phyloP scores from a whole-genome alignment of 352 stramenopile genomes.

The Phytophthora cactorum region DNA sequence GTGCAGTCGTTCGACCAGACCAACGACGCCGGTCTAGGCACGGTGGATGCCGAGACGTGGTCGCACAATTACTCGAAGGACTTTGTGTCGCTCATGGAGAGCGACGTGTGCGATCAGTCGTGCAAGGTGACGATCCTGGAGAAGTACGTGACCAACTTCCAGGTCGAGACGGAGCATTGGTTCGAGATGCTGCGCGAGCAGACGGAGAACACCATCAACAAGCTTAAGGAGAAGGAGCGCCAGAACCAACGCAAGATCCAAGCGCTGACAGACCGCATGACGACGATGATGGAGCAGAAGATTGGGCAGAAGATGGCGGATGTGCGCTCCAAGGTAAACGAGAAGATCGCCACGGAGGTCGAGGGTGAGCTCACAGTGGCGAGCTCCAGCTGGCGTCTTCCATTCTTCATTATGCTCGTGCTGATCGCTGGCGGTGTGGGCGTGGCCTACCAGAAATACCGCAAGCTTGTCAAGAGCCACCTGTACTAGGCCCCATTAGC shows the following conservation, averaged over 20 bases:
- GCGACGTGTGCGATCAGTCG: constrained; percentile 66
- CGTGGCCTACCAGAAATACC: constrained; percentile 88
- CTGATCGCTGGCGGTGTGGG: constrained; percentile 59
- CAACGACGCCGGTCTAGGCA: constrained; percentile 58
- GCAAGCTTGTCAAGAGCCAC: constrained; percentile 86
- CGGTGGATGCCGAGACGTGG: constrained; percentile 74
- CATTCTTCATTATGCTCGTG: constrained; percentile 82
- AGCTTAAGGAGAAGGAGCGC: constrained; percentile 75
- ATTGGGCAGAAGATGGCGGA: constrained; percentile 71
- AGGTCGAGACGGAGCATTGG: constrained; percentile 85
- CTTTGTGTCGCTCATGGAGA: constrained; percentile 68
- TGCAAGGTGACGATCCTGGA: constrained; percentile 87
- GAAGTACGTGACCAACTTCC: constrained; percentile 84
- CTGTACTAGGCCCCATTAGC: constrained; percentile 56
- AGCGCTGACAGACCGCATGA: constrained; percentile 72
- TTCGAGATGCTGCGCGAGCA: constrained; percentile 84
- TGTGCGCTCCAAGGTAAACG: constrained; percentile 66
- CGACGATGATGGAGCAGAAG: constrained; percentile 75
- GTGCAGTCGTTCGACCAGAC: constrained; percentile 69
- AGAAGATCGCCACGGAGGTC: constrained; percentile 74
- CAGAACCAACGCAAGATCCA: constrained; percentile 80
- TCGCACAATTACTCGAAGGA: constrained; percentile 89
- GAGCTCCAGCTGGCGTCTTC: constrained; percentile 73
- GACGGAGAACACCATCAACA: constrained; percentile 76
- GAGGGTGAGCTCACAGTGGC: constrained; percentile 71